Percentiles rank a stretch among this genome's conserved stretches.
Conservation (phyloP, 1,139 yeast genomes). For the Yamadazyma triangularis region DNA sequence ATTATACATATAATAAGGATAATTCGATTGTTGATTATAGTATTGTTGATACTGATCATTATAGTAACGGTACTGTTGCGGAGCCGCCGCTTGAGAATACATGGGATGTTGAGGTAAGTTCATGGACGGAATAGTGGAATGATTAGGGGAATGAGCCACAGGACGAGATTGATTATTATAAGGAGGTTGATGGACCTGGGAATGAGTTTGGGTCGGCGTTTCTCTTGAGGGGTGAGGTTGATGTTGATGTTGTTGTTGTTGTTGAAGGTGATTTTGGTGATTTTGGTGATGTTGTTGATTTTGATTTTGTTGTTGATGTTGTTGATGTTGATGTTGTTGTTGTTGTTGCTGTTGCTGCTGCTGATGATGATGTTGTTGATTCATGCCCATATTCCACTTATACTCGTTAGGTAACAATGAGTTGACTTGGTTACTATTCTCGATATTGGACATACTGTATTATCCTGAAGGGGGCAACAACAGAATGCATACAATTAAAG, state of each 20-base stretch:
- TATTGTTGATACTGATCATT: conserved; percentile 12
- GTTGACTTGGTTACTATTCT: too few species aligned
- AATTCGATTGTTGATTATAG: conserved; percentile 12
- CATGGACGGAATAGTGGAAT: conserved; percentile 9
- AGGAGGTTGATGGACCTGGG: too few species aligned
- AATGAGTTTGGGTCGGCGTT: too few species aligned
- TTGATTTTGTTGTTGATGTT: too few species aligned
- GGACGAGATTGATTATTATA: too few species aligned
- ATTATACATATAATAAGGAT: conserved; percentile 20
- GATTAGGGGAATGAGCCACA: conserved; percentile 10
- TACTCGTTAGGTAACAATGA: neutral
- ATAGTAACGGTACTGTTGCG: conserved; percentile 10
- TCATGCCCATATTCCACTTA: neutral
- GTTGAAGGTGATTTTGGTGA: too few species aligned
- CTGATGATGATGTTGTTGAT: conserved; percentile 2
- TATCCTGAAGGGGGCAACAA: too few species aligned
- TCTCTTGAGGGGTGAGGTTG: too few species aligned
- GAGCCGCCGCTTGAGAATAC: conserved; percentile 6
- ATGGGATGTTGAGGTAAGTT: conserved; percentile 8
- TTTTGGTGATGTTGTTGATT: too few species aligned
- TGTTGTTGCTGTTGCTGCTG: conserved; percentile 6
- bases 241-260: conserved; percentile 8
- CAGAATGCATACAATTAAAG: too few species aligned
- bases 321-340: neutral
- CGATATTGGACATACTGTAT: neutral